Conservation (phyloP, 192 early-diverging fungal genomes). For the Allomyces macrogynus region DNA sequence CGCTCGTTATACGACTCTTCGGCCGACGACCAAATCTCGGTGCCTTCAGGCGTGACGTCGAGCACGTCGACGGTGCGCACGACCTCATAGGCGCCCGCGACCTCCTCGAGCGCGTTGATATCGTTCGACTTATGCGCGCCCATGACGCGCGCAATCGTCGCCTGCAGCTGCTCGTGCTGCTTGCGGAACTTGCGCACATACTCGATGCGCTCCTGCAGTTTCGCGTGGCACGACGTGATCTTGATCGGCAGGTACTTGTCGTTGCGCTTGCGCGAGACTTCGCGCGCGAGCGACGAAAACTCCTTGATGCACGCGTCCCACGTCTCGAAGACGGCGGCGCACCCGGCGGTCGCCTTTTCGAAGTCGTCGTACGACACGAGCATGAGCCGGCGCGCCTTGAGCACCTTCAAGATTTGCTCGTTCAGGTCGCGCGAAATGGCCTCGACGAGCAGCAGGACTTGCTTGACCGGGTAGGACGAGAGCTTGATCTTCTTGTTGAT, state of each 20-base stretch:
- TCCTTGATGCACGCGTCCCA: conserved; percentile 95
- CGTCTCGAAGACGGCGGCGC: conserved; percentile 67
- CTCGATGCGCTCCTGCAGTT: conserved; percentile 78
- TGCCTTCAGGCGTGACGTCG: conserved; percentile 86
- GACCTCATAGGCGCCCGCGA: conserved; percentile 71
- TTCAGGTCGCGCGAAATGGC: conserved; percentile 90
- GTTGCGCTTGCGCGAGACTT: conserved; percentile 71
- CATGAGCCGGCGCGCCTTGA: conserved; percentile 80
- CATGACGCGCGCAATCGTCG: conserved; percentile 89
- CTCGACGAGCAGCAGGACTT: conserved; percentile 80
- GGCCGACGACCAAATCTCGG: conserved; percentile 75
- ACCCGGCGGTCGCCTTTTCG: conserved; percentile 58
- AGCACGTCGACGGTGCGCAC: conserved; percentile 87
- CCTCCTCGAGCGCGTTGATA: conserved; percentile 67
- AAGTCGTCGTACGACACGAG: conserved; percentile 83
- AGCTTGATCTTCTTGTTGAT: conserved; percentile 94
- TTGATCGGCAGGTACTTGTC: conserved; percentile 95
- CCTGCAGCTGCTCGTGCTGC: conserved; percentile 94
- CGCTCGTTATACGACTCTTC: conserved; percentile 86
- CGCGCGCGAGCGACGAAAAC: conserved; percentile 84
- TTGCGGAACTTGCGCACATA: conserved; percentile 83
- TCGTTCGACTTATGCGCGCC: conserved; percentile 33
- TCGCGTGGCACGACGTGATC: conserved; percentile 70
- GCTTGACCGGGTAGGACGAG: conserved; percentile 75
- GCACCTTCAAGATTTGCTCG: conserved; percentile 69